phyloP scores from a whole-genome alignment of 164 flowering plant species.

The Liquidambar formosana region DNA sequence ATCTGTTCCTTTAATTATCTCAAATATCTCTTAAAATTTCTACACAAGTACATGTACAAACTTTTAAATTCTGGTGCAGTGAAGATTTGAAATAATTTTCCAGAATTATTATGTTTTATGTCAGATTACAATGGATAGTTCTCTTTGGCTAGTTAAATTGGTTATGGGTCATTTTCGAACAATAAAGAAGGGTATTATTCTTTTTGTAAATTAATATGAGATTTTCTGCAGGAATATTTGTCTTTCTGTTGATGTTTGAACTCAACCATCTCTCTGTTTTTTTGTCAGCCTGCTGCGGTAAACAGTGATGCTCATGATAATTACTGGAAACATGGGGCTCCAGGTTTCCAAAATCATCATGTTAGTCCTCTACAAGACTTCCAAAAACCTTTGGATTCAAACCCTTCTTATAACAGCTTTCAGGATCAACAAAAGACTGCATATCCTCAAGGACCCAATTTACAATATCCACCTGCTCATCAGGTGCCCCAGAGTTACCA shows the following conservation, averaged over 20 bases:
- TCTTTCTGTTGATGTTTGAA: not conserved
- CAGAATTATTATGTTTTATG: not conserved
- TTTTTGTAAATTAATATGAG: not conserved
- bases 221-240: not conserved
- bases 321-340: constrained; percentile 63
- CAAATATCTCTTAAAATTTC: too few species aligned
- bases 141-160: not conserved
- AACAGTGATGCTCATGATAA: constrained; percentile 48
- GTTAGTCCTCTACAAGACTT: constrained; percentile 36
- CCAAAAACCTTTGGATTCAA: constrained; percentile 55
- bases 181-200: not conserved
- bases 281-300: constrained; percentile 53
- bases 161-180: not conserved
- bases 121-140: not conserved
- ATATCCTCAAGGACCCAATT: constrained; percentile 40
- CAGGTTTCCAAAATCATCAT: constrained; percentile 53
- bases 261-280: constrained; percentile 19
- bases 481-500: constrained; percentile 55
- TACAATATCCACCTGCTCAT: constrained; percentile 47
- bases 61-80: too few species aligned
- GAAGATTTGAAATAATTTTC: not conserved
- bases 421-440: constrained; percentile 49
- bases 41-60: too few species aligned
- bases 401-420: constrained; percentile 47
- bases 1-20: too few species aligned